These are phyloP conservation scores for Xanthoconium purpureum DNA, from an alignment of 768 basidiomycete genomes.

Conservation along the genomic window DNA sequence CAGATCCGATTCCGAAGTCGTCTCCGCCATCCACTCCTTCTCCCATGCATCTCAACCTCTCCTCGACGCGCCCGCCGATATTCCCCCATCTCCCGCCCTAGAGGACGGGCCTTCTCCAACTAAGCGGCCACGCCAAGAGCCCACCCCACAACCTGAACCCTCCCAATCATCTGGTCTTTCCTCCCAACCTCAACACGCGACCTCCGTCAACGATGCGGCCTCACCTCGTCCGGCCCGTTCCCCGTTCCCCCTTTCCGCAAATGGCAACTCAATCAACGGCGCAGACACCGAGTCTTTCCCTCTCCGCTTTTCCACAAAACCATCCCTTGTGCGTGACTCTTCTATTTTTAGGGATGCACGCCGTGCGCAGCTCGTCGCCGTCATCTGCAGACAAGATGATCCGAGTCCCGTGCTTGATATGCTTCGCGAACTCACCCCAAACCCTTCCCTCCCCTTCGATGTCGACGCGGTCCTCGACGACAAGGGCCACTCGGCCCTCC, in stretches of 20 bases:
- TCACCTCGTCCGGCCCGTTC: constrained; percentile 42
- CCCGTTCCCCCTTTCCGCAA: constrained; percentile 43
- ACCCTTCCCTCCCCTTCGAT: constrained; percentile 43
- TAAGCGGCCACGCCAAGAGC: constrained; percentile 69
- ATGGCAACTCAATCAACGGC: constrained; percentile 43
- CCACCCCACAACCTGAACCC: constrained; percentile 34
- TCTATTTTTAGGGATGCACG: constrained; percentile 50
- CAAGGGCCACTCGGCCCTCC: constrained; percentile 90
- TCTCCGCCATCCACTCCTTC: constrained; percentile 15
- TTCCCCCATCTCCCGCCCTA: constrained; percentile 43
- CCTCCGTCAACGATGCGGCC: constrained; percentile 32
- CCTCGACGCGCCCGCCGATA: constrained; percentile 40
- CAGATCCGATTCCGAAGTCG: constrained; percentile 64
- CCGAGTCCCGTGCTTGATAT: constrained; percentile 58
- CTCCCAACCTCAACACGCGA: constrained; percentile 26
- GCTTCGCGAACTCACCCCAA: constrained; percentile 59
- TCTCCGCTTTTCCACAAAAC: constrained; percentile 68
- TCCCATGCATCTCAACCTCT: constrained; percentile 22
- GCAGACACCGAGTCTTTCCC: constrained; percentile 44
- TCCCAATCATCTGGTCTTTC: constrained; percentile 17
- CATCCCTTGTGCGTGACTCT: constrained; percentile 54
- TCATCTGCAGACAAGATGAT: constrained; percentile 70
- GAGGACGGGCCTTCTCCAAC: constrained; percentile 65
- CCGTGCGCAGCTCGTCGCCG: constrained; percentile 58
- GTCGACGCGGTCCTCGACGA: constrained; percentile 89